Conservation (phyloP, 441 rosid genomes). For the Biscutella laevigata region DNA sequence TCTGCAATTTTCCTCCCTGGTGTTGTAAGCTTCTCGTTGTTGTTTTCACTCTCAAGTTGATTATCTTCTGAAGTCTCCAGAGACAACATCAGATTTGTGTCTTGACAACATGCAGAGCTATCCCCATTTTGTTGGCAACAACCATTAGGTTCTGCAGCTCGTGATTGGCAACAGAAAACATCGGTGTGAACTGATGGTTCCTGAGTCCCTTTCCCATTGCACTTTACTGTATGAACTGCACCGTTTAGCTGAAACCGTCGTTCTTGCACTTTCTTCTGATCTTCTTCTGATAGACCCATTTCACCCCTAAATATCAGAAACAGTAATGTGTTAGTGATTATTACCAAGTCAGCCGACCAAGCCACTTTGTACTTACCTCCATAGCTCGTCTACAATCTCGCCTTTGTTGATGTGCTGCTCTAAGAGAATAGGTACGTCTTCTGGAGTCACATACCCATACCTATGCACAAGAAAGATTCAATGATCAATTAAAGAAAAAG, state of each 20-base stretch:
- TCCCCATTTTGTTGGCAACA: conserved; percentile 67
- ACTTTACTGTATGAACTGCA: conserved; percentile 15
- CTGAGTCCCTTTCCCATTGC: conserved; percentile 26
- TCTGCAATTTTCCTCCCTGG: conserved; percentile 50
- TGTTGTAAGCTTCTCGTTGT: conserved; percentile 29
- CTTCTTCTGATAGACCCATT: conserved; percentile 84
- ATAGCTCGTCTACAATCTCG: conserved; percentile 67
- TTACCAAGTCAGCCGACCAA: conserved; percentile 12
- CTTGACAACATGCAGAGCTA: conserved; percentile 38
- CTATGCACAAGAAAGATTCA: conserved; percentile 29
- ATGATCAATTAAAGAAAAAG: conserved; percentile 12
- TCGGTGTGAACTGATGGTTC: conserved; percentile 25
- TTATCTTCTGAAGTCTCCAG: conserved; percentile 23
- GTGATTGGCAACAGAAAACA: conserved; percentile 25
- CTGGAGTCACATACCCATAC: conserved; percentile 92
- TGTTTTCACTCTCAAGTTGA: conserved; percentile 26
- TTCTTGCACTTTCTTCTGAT: conserved; percentile 59
- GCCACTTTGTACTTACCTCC: conserved; percentile 56
- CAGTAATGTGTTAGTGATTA: conserved; percentile 3
- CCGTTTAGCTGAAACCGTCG: conserved; percentile 46
- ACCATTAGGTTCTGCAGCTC: conserved; percentile 31
- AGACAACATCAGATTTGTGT: conserved; percentile 12
- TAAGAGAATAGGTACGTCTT: conserved; percentile 62
- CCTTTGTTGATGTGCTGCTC: conserved; percentile 82
- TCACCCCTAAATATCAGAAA: conserved; percentile 59